phyloP scores from a whole-genome alignment of 257 asterid species.

The Thymus mandschuricus region DNA sequence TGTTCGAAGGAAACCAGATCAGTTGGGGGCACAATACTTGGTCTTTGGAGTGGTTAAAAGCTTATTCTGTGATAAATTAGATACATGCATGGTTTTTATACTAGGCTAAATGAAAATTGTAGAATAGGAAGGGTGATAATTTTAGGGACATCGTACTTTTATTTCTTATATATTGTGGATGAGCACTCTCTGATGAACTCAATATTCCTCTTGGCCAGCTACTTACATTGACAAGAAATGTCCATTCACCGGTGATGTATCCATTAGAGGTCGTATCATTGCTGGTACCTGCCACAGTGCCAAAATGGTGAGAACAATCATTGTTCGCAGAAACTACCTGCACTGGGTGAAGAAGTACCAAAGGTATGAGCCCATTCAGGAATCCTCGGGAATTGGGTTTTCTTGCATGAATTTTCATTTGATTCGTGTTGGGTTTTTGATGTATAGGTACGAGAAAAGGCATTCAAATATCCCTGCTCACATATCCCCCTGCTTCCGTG shows the following conservation, averaged over 20 bases:
- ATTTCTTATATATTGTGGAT: background rate
- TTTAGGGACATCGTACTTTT: background rate
- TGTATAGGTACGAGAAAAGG: conserved; percentile 50
- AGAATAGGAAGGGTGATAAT: background rate
- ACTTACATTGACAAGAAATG: conserved; percentile 45
- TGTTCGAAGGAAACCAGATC: background rate
- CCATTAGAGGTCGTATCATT: conserved; percentile 45
- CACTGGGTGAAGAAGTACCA: conserved; percentile 57
- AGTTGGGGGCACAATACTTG: background rate
- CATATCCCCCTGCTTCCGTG: conserved; percentile 47
- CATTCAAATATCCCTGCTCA: conserved; percentile 55
- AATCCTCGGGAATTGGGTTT: background rate
- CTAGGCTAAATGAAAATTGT: background rate
- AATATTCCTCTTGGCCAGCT: conserved; percentile 23
- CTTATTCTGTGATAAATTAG: background rate
- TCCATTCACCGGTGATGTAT: conserved; percentile 44
- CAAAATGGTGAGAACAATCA: conserved; percentile 56
- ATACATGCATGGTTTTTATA: background rate
- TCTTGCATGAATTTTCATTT: background rate
- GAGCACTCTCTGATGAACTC: background rate
- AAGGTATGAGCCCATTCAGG: conserved; percentile 26
- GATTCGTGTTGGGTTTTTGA: background rate
- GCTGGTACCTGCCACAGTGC: conserved; percentile 59
- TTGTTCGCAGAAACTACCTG: conserved; percentile 51
- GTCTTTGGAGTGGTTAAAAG: background rate